Evolutionary conservation across 768 basidiomycete genomes (phyloP).

Genomic region (Trametes gibbosa): DNA sequence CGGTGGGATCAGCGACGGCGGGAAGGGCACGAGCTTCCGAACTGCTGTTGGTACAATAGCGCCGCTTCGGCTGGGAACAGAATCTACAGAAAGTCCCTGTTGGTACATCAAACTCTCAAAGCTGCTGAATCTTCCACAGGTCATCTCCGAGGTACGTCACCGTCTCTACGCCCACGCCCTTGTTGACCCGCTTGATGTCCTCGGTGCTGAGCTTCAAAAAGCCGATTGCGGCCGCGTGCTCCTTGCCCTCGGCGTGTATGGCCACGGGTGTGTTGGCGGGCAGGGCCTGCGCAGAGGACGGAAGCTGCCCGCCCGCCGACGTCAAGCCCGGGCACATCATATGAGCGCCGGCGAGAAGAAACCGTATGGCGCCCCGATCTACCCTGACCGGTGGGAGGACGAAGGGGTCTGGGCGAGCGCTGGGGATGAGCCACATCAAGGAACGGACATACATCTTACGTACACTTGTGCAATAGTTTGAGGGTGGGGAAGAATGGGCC

Average conservation of each 20-base stretch:
- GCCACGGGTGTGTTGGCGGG: constrained; percentile 79
- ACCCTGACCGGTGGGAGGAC: constrained; percentile 85
- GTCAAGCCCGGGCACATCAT: constrained; percentile 99
- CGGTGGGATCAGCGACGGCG: neutral
- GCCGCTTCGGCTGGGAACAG: neutral
- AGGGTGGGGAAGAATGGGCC: constrained; percentile 90
- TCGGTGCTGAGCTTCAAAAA: constrained; percentile 80
- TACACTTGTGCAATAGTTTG: constrained; percentile 89
- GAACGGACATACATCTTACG: constrained; percentile 13
- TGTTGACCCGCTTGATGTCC: constrained; percentile 87
- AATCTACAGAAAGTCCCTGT: too few species aligned
- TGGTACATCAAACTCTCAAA: constrained; percentile 38
- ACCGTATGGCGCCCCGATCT: constrained; percentile 97
- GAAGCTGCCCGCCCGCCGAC: constrained; percentile 86
- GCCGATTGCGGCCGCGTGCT: constrained; percentile 85
- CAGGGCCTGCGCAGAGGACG: constrained; percentile 65
- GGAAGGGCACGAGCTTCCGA: neutral
- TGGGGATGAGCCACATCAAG: neutral
- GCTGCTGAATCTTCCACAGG: constrained; percentile 66
- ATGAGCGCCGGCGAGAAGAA: constrained; percentile 88
- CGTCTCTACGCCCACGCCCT: constrained; percentile 74
- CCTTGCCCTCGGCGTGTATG: constrained; percentile 94
- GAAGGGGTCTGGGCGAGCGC: constrained; percentile 67
- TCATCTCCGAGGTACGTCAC: constrained; percentile 87
- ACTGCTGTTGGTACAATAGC: constrained; percentile 1